These are phyloP conservation scores for Tephrocybe sp. DNA, from an alignment of 768 basidiomycete genomes.

Conservation along the genomic window DNA sequence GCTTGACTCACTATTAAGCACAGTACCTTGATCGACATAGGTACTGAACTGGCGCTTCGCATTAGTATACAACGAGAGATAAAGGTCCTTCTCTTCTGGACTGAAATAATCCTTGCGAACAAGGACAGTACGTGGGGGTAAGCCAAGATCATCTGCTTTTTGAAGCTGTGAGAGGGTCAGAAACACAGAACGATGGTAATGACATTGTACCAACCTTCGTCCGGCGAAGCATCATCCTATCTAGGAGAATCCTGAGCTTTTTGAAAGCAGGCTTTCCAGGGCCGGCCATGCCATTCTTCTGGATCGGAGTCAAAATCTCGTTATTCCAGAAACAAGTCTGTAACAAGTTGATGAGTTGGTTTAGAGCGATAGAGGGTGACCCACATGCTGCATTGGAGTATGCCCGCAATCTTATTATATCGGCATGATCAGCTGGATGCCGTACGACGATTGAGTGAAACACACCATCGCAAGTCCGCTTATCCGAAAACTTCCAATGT, in stretches of 20 bases:
- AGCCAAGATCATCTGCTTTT: constrained; percentile 92
- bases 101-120: constrained; percentile 92
- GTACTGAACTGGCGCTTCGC: constrained; percentile 92
- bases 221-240: constrained; percentile 93
- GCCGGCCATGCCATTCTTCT: constrained; percentile 82
- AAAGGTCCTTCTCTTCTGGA: constrained; percentile 95
- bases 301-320: constrained; percentile 94
- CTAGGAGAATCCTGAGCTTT: constrained; percentile 86
- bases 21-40: constrained; percentile 86
- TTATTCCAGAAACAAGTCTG: constrained; percentile 97
- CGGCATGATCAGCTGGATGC: neutral
- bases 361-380: constrained; percentile 25
- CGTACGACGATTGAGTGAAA: constrained; percentile 3
- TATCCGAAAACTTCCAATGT: constrained; percentile 92
- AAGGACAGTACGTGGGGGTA: constrained; percentile 89
- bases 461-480: constrained; percentile 78
- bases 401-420: constrained; percentile 68
- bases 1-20: constrained; percentile 78
- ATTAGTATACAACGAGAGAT: constrained; percentile 87
- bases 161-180: constrained; percentile 57
- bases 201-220: constrained; percentile 59
- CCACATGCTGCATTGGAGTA: constrained; percentile 79
- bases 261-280: constrained; percentile 85
- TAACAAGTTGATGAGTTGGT: constrained; percentile 5
- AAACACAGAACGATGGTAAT: neutral